A percentile compares a stretch with the other conserved stretches of the same genome.
phyloP scores from a whole-genome alignment of 495 filamentous ascomycete species.

The Lophiostoma macrostomum region DNA sequence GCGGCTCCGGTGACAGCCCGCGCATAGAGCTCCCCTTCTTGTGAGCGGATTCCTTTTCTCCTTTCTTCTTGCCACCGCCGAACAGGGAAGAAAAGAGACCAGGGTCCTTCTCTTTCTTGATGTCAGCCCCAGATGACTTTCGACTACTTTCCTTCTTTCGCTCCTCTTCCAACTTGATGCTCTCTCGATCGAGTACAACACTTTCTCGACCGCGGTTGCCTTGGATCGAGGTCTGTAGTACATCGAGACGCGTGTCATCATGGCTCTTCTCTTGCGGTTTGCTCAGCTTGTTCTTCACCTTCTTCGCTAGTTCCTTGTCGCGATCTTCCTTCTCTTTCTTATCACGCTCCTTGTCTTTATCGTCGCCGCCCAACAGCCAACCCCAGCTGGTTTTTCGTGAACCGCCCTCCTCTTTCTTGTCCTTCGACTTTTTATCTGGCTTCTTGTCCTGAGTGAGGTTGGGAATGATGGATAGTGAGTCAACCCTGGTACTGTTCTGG shows the following conservation, averaged over 20 bases:
- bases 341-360: constrained; percentile 70
- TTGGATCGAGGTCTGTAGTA: constrained; percentile 78
- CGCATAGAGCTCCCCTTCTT: constrained; percentile 73
- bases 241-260: constrained; percentile 76
- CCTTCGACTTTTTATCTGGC: constrained; percentile 57
- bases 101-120: constrained; percentile 82
- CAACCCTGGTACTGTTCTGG: constrained; percentile 68
- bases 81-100: constrained; percentile 88
- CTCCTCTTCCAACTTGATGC: constrained; percentile 73
- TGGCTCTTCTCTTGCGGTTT: constrained; percentile 55
- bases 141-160: constrained; percentile 74
- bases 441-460: constrained; percentile 68
- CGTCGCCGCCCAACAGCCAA: constrained; percentile 68
- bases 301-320: constrained; percentile 49
- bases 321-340: constrained; percentile 48
- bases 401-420: constrained; percentile 54
- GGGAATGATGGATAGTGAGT: constrained; percentile 79
- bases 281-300: constrained; percentile 48
- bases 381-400: constrained; percentile 80
- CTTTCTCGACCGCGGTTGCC: constrained; percentile 74
- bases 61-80: constrained; percentile 75
- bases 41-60: constrained; percentile 58
- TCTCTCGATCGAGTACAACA: constrained; percentile 73
- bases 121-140: constrained; percentile 63
- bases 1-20: constrained; percentile 76